Evolutionary conservation across 1,284 basidiomycete genomes (phyloP), one percentile per base, ranked within the genome.

Genomic region (Schizophyllum amplum): DNA sequence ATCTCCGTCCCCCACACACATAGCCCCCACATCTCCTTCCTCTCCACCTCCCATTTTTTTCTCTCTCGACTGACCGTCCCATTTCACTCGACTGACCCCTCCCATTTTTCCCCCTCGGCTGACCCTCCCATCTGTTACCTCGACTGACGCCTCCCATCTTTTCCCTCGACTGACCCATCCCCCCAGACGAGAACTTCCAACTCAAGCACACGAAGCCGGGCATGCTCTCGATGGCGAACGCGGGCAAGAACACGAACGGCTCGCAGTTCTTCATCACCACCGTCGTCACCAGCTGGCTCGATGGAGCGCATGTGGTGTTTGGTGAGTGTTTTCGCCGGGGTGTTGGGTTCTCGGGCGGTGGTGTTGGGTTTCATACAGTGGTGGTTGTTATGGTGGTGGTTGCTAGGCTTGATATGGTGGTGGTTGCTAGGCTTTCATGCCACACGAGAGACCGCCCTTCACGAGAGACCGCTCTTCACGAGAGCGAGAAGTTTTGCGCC

Each of bases 221-320:
- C 66, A 73, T 96, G 33, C 82, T 98, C 50, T 94, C 90, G 25
- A 98, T 98, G 94, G 95, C 95, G 7, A 89, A 90, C 62, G 84
- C 86, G 2, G 87, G 87, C 47, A 68, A 72, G 1, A 78, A 88
- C 70, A 87, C 86, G 13, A 90, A 90, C 61, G 87, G 87, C 24
- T 88, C 85, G 1, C 86, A 86, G 80, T 94, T 93, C 77, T 93
- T 94, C 72, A 87, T 96, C 71, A 95, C 93, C 42, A 96, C 93
- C 7, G 83, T 85, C 53, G 76, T 83, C 47, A 86, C 87, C 23
- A 52, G 51, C 17, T 64, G 77, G 89, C 79, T 94, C 15, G 87
- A 94, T 61, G 83, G 80, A 52, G 84, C 81, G 63, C 89, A 91
- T 66, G 87, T 93, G 64, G 89, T 92, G 9, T 93, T 93, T 64